phyloP scores from a whole-genome alignment of 805 yeast genomes.

The Starmerella potacharoeniae region DNA sequence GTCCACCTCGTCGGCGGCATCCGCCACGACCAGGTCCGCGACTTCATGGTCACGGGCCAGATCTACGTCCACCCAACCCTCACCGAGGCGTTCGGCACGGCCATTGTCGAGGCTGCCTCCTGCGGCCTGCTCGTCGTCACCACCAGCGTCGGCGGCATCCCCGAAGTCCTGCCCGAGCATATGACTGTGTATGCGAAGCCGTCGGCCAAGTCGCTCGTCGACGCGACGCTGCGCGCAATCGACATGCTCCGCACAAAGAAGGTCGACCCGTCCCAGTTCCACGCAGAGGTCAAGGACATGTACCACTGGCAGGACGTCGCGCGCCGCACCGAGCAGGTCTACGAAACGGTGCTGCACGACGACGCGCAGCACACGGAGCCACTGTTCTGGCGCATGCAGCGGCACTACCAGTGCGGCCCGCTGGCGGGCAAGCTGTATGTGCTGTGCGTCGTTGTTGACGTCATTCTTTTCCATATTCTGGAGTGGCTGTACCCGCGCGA shows the following conservation, averaged over 20 bases:
- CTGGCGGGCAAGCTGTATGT: slow-evolving; percentile 83
- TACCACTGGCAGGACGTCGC: slow-evolving; percentile 92
- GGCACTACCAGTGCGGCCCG: slow-evolving; percentile 50
- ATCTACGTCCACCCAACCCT: slow-evolving; percentile 86
- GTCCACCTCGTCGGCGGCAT: slow-evolving; percentile 79
- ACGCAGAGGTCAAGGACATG: slow-evolving; percentile 64
- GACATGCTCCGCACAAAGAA: slow-evolving; percentile 41
- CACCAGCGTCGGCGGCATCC: slow-evolving; percentile 94
- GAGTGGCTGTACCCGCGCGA: slow-evolving; percentile 61
- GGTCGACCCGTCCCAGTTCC: slow-evolving; percentile 67
- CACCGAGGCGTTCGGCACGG: slow-evolving; percentile 97
- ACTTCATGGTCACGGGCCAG: slow-evolving; percentile 87
- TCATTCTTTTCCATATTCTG: slow-evolving; percentile 47
- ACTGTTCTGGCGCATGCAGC: slow-evolving; percentile 46
- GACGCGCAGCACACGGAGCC: slow-evolving; percentile 35
- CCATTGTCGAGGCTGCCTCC: slow-evolving; percentile 91
- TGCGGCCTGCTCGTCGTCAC: slow-evolving; percentile 91
- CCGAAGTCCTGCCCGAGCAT: slow-evolving; percentile 84
- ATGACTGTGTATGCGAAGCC: slow-evolving; percentile 91
- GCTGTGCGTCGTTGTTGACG: slow-evolving; percentile 70
- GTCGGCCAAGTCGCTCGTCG: slow-evolving; percentile 69
- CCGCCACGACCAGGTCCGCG: slow-evolving; percentile 83
- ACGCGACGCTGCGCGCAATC: slow-evolving; percentile 63
- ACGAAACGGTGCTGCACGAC: slow-evolving; percentile 31
- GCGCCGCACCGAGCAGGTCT: slow-evolving; percentile 69